phyloP scores from a whole-genome alignment of 1,139 yeast genomes.

The Geotrichum phurueaensis region DNA sequence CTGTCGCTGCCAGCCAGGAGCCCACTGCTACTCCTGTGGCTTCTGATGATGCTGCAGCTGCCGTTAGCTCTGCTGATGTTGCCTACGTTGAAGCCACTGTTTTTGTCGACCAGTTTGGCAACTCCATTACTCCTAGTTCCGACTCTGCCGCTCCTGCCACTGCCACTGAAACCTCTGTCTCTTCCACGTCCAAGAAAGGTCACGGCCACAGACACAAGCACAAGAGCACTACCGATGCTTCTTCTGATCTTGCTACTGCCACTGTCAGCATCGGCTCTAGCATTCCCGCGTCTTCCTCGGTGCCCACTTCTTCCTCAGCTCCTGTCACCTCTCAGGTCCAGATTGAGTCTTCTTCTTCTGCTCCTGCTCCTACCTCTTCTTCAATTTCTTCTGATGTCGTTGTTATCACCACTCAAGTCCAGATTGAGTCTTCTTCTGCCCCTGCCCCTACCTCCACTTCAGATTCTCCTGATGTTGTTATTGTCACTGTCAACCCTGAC shows the following conservation, averaged over 20 bases:
- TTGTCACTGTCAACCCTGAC: constrained; percentile 14
- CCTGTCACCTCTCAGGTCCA: background rate
- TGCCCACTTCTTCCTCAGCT: constrained; percentile 4
- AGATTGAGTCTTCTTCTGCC: background rate
- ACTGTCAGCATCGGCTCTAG: constrained; percentile 69
- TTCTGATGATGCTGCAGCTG: constrained; percentile 11
- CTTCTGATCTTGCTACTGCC: constrained; percentile 53
- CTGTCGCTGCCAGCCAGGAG: constrained; percentile 5
- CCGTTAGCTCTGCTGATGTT: background rate
- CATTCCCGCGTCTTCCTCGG: constrained; percentile 52
- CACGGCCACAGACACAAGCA: background rate
- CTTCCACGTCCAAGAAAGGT: background rate
- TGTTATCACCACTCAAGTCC: background rate
- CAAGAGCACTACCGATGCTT: constrained; percentile 46
- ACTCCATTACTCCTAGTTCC: constrained; percentile 11
- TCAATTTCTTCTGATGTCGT: constrained; percentile 7
- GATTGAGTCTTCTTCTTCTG: background rate
- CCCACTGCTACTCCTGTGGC: constrained; percentile 9
- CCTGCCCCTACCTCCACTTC: background rate
- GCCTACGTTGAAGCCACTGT: constrained; percentile 12
- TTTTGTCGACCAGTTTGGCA: constrained; percentile 18
- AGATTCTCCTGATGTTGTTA: background rate
- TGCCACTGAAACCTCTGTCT: constrained; percentile 11
- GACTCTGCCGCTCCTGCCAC: constrained; percentile 6
- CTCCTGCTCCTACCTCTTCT: background rate